Evolutionary conservation across 345 rosid genomes (phyloP), one percentile per base, ranked within the genome.

Genomic region (Linum tenue): DNA sequence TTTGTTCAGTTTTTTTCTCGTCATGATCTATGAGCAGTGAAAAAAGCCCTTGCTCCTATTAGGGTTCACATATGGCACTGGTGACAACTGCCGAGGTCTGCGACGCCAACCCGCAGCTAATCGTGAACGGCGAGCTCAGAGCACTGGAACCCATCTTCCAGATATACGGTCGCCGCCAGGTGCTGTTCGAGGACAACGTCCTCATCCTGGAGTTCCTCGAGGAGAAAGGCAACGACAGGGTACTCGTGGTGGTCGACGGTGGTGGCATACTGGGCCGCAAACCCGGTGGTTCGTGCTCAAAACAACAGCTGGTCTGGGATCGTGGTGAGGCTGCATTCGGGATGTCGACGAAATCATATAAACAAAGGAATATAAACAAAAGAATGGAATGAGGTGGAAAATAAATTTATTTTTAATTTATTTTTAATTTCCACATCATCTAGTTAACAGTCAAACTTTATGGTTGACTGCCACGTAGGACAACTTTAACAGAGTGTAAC

Each of bases 271-370:
- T 89, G 2, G 96, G 96, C 53, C 92, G 96, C 41, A 22, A 89
- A 89, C 55, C 92, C 92, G 7, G 96, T 89, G 40, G 96, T 89
- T 17, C 92, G 84, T 71, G 96, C 96, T 22, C 96, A 89, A 73
- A 89, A 89, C 42, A 89, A 89, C 22, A 92, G 92, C 63, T 89
- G 96, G 96, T 85, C 96, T 0, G 96, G 96, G 14, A 86, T 89
- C 16, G 75, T 89, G 57, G 96, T 89, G 16, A 84, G 96, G 96
- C 55, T 89, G 96, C 64, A 75, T 89, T 41, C 81, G 96, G 66
- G 92, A 89, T 67, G 92, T 79, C 1, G 96, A 89, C 39, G 96
- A 88, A 77, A 88, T 88, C 70, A 88, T 22, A 22, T 22, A 22
- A 22, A 22, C 31, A 22, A 22, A 22, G 31, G 31, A 22, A 22